Conservation (phyloP, 2,329 filamentous ascomycete species). For the Gyromitra esculenta region DNA sequence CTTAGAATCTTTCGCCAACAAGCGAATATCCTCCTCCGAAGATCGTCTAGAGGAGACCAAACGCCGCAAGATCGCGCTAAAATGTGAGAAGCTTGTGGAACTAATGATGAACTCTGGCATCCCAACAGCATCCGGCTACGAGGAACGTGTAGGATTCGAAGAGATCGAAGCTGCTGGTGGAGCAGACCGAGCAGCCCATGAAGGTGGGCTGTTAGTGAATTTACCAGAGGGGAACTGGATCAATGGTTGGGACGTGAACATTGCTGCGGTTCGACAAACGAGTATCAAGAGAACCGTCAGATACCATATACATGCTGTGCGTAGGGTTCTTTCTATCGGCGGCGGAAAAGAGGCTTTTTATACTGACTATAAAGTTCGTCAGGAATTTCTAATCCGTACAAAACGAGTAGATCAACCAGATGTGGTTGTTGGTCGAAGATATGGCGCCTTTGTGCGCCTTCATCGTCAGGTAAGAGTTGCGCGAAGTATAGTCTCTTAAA, state of each 20-base stretch:
- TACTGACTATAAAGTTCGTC: conserved; percentile 32
- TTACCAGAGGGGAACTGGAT: conserved; percentile 90
- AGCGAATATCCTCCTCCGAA: conserved; percentile 96
- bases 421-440: conserved; percentile 82
- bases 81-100: conserved; percentile 95
- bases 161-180: conserved; percentile 80
- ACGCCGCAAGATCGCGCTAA: conserved; percentile 86
- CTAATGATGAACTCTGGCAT: conserved; percentile 99
- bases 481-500: neutral
- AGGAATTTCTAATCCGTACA: conserved; percentile 91
- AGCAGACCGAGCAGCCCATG: conserved; percentile 90
- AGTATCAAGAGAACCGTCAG: conserved; percentile 85
- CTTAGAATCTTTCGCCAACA: conserved; percentile 94
- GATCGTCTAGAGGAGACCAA: conserved; percentile 97
- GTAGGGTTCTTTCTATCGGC: conserved; percentile 58
- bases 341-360: neutral
- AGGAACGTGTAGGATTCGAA: conserved; percentile 94
- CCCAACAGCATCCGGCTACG: conserved; percentile 93
- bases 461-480: conserved; percentile 69
- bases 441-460: conserved; percentile 84
- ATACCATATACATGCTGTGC: conserved; percentile 88
- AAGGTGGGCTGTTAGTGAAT: conserved; percentile 85
- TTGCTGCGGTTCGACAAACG: conserved; percentile 84
- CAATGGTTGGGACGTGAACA: conserved; percentile 97
- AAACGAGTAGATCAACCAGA: conserved; percentile 80